Percentiles rank a stretch among this genome's conserved stretches.
Evolutionary conservation across 1,139 yeast genomes (phyloP).

Genomic region (Hansenula anomala): DNA sequence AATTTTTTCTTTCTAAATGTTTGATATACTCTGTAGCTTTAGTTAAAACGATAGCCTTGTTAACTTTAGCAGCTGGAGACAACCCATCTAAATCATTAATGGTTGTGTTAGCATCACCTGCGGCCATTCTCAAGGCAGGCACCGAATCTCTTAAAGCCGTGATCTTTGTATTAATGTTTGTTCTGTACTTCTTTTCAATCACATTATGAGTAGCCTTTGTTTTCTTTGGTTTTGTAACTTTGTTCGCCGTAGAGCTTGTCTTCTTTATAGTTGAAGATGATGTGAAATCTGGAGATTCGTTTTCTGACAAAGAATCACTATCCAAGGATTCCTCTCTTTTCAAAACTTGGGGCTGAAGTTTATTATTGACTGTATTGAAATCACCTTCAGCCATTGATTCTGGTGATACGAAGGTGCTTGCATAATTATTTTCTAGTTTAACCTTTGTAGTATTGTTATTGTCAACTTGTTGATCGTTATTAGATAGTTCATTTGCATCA

Average conservation of each 20-base stretch:
- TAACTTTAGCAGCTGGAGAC: conserved; percentile 77
- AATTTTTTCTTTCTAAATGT: conserved; percentile 73
- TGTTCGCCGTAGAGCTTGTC: background rate
- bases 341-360: background rate
- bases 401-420: background rate
- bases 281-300: background rate
- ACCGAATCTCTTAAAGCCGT: conserved; percentile 63
- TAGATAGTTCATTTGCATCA: background rate
- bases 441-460: no score
- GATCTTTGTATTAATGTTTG: conserved; percentile 70
- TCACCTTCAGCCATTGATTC: background rate
- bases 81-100: conserved; percentile 64
- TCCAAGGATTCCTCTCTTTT: background rate
- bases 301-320: background rate
- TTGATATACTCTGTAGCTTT: conserved; percentile 88
- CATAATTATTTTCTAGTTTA: background rate
- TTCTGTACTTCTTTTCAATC: conserved; percentile 72
- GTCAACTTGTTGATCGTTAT: background rate
- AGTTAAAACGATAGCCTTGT: conserved; percentile 81
- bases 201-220: conserved; percentile 65
- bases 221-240: conserved; percentile 27
- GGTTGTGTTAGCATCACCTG: conserved; percentile 16
- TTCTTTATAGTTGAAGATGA: background rate
- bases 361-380: background rate
- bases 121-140: conserved; percentile 46